These are phyloP conservation scores for Erodium maritimum DNA, from an alignment of 345 rosid genomes.

Conservation along the genomic window DNA sequence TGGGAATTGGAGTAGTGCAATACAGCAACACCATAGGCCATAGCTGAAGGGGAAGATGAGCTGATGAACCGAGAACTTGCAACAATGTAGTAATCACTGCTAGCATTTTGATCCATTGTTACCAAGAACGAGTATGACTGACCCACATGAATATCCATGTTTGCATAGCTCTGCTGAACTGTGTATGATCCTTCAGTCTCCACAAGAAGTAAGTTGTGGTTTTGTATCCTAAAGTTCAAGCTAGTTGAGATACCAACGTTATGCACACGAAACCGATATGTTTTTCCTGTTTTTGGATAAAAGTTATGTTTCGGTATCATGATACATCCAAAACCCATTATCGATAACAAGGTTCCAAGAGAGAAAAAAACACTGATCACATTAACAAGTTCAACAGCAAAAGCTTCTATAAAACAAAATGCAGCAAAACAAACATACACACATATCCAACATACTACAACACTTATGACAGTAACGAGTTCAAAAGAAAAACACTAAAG, in stretches of 20 bases:
- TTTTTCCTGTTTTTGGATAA: slow-evolving; percentile 45
- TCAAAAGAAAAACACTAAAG: too few relatives aligned
- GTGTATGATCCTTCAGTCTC: slow-evolving; percentile 96
- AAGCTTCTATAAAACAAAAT: too few relatives aligned
- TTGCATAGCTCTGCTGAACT: slow-evolving; percentile 59
- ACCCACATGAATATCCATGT: slow-evolving; percentile 92
- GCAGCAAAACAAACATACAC: too few relatives aligned
- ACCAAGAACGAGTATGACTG: slow-evolving; percentile 89
- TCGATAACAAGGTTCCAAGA: too few relatives aligned
- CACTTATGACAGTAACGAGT: too few relatives aligned
- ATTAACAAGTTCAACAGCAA: too few relatives aligned
- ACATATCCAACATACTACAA: too few relatives aligned
- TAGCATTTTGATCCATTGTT: slow-evolving; percentile 80
- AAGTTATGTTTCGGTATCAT: neutral
- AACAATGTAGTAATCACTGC: slow-evolving; percentile 70
- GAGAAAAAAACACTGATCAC: too few relatives aligned
- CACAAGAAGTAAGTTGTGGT: slow-evolving; percentile 73
- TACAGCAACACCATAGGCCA: slow-evolving; percentile 57
- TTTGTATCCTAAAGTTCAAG: slow-evolving; percentile 85
- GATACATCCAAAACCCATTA: too few relatives aligned
- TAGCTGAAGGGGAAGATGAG: slow-evolving; percentile 37
- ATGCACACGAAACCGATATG: slow-evolving; percentile 79
- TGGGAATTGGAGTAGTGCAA: slow-evolving; percentile 77
- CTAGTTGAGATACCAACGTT: slow-evolving; percentile 77
- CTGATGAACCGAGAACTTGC: slow-evolving; percentile 65